A percentile compares a stretch with the other conserved stretches of the same genome.
Conservation (phyloP, 176 grass and related monocot genomes). For the Phoenix roebelenii region DNA sequence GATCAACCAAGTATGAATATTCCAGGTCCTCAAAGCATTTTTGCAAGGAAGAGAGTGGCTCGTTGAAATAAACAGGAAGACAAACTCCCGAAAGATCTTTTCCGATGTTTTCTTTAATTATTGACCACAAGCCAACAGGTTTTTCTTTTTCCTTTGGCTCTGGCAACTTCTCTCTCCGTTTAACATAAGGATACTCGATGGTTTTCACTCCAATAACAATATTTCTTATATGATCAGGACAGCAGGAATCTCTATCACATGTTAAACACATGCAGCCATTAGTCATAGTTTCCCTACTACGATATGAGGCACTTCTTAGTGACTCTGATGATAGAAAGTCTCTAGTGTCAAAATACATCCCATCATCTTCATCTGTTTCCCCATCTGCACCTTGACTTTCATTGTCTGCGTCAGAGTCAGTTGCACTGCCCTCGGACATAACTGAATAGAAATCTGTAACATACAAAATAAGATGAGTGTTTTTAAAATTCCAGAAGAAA, state of each 20-base stretch:
- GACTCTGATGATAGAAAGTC: constrained; percentile 71
- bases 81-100: constrained; percentile 96
- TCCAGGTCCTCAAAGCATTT: constrained; percentile 99
- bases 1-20: constrained; percentile 81
- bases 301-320: constrained; percentile 70
- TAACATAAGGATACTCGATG: constrained; percentile 51
- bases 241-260: constrained; percentile 23
- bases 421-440: constrained; percentile 76
- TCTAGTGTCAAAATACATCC: constrained; percentile 75
- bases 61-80: constrained; percentile 96
- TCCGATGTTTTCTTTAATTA: constrained; percentile 98
- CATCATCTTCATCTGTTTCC: constrained; percentile 81
- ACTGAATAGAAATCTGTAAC: constrained; percentile 93
- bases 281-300: constrained; percentile 47
- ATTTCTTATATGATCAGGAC: constrained; percentile 5
- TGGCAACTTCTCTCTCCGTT: constrained; percentile 66
- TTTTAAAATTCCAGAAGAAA: neutral
- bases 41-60: constrained; percentile 87
- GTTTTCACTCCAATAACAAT: constrained; percentile 24
- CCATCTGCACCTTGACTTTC: constrained; percentile 69
- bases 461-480: constrained; percentile 8
- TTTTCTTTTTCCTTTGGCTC: constrained; percentile 93
- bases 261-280: constrained; percentile 38
- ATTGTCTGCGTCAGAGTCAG: constrained; percentile 80
- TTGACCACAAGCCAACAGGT: constrained; percentile 91